Conservation (phyloP, 2,329 filamentous ascomycete species). For the Xylaria sp. region DNA sequence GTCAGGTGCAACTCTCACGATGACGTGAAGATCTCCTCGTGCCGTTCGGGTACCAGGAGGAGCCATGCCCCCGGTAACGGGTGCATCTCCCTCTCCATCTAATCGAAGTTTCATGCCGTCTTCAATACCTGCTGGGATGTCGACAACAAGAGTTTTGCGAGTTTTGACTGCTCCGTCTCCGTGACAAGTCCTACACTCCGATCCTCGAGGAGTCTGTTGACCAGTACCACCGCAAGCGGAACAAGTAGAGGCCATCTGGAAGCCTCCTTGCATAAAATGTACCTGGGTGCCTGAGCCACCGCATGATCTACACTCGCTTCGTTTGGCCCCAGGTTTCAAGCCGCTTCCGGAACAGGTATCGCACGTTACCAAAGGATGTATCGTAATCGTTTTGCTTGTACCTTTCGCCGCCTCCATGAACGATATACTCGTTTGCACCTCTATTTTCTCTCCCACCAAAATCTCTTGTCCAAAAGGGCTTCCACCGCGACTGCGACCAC, state of each 20-base stretch:
- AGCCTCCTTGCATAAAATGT: conserved; percentile 89
- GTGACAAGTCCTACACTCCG: conserved; percentile 80
- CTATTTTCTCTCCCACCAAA: conserved; percentile 93
- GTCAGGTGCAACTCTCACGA: conserved; percentile 89
- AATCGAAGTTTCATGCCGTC: conserved; percentile 94
- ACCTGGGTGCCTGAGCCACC: conserved; percentile 87
- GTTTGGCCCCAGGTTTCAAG: conserved; percentile 81
- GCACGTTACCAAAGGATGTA: conserved; percentile 84
- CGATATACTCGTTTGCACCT: conserved; percentile 90
- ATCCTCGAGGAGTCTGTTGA: conserved; percentile 77
- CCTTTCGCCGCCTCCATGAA: conserved; percentile 98
- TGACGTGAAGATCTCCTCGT: conserved; percentile 89
- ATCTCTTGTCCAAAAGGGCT: conserved; percentile 81
- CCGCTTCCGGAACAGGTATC: conserved; percentile 85
- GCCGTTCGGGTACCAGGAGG: conserved; percentile 72
- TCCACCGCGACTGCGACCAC: conserved; percentile 60
- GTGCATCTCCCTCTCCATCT: conserved; percentile 86
- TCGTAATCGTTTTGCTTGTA: conserved; percentile 84
- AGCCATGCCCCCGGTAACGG: conserved; percentile 76
- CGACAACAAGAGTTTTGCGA: conserved; percentile 82
- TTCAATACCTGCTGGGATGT: conserved; percentile 95
- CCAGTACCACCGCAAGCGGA: conserved; percentile 82
- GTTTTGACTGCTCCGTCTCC: conserved; percentile 88
- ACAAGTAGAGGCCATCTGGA: conserved; percentile 96
- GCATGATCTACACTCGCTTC: conserved; percentile 79